Conservation (phyloP, 306 rosid genomes). For the Morella rubra region DNA sequence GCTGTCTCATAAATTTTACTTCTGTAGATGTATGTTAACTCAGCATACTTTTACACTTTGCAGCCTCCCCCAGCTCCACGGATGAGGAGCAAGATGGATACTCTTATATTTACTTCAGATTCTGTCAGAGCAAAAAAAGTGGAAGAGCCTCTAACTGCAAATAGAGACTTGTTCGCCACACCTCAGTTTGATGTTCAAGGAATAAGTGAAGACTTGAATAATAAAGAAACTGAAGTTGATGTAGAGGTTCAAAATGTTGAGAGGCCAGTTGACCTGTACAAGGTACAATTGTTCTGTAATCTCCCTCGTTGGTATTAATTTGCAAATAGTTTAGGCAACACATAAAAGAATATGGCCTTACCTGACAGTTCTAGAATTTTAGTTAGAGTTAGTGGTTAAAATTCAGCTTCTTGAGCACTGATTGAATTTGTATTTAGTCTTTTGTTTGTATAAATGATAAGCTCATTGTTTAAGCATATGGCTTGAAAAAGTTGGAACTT, state of each 20-base stretch:
- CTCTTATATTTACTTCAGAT: constrained; percentile 82
- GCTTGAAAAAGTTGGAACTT: too few relatives aligned
- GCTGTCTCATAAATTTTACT: neutral
- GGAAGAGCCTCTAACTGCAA: constrained; percentile 46
- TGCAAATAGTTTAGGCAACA: neutral
- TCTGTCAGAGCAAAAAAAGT: constrained; percentile 53
- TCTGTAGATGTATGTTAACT: constrained; percentile 6
- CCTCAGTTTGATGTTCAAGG: constrained; percentile 45
- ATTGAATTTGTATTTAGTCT: too few relatives aligned
- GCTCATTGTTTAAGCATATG: too few relatives aligned
- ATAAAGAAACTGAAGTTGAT: constrained; percentile 50
- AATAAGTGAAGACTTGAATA: constrained; percentile 32
- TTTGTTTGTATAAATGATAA: too few relatives aligned
- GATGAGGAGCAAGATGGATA: constrained; percentile 76
- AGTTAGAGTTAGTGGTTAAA: too few relatives aligned
- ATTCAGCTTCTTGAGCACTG: too few relatives aligned
- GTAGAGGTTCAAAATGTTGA: constrained; percentile 82
- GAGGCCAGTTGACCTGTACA: constrained; percentile 95
- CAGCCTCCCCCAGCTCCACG: constrained; percentile 96
- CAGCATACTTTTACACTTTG: constrained; percentile 28
- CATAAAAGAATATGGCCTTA: neutral
- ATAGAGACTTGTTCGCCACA: constrained; percentile 29
- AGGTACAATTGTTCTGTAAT: constrained; percentile 41
- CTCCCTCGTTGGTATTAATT: neutral
- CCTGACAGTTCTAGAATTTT: too few relatives aligned